A percentile compares a stretch with the other conserved stretches of the same genome.
These are phyloP conservation scores for Trametes cubensis DNA, from an alignment of 768 basidiomycete genomes.

Conservation along the genomic window DNA sequence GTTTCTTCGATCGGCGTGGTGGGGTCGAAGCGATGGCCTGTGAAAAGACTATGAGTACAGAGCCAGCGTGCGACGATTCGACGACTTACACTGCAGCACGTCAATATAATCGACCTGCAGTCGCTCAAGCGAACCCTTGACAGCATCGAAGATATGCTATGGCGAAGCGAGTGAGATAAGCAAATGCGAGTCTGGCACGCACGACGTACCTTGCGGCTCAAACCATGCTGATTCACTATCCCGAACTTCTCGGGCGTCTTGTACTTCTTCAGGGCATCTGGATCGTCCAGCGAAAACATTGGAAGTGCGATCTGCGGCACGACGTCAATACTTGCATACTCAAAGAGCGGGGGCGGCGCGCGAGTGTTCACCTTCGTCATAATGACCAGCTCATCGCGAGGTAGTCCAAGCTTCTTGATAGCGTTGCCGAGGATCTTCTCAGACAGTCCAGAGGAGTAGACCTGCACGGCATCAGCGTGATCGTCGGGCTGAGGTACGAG, in stretches of 20 bases:
- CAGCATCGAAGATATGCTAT: constrained; percentile 61
- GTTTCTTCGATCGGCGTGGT: constrained; percentile 45
- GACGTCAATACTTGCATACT: no score
- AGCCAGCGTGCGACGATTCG: no score
- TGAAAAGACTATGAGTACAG: neutral
- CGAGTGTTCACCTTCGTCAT: constrained; percentile 44
- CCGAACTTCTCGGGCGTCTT: constrained; percentile 30
- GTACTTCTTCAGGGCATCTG: neutral
- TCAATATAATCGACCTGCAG: constrained; percentile 56
- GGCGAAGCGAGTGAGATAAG: neutral
- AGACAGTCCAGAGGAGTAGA: constrained; percentile 34
- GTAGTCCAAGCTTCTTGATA: constrained; percentile 46
- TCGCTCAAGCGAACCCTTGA: constrained; percentile 45
- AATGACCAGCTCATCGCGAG: constrained; percentile 50
- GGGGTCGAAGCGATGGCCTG: constrained; percentile 39
- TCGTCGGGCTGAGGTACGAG: no score
- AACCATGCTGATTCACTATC: constrained; percentile 42
- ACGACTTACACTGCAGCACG: constrained; percentile 49
- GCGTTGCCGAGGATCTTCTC: constrained; percentile 49
- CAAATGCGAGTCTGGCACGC: neutral
- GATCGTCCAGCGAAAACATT: constrained; percentile 2
- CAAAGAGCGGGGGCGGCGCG: neutral
- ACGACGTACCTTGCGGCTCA: constrained; percentile 42
- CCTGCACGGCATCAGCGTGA: neutral
- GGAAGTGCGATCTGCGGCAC: neutral